phyloP scores from a whole-genome alignment of 371 early-diverging fungal species.

The Zychaea mexicana region DNA sequence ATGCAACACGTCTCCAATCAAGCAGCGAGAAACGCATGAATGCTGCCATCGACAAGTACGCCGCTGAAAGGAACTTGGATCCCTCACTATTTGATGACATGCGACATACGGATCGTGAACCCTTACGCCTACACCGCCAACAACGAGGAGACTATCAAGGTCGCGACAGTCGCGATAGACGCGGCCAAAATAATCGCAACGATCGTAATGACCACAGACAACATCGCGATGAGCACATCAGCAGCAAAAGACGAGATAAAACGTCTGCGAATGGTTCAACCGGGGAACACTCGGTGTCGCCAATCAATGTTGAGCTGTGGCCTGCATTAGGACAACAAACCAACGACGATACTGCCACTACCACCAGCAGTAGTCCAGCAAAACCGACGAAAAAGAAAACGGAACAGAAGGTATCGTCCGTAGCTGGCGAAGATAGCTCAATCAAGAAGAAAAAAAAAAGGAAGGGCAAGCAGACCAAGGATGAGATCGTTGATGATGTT shows the following conservation, averaged over 20 bases:
- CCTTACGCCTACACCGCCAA: background rate
- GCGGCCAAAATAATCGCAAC: background rate
- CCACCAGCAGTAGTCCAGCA: background rate
- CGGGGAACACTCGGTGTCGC: background rate
- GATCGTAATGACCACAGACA: conserved; percentile 1
- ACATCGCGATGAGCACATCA: conserved; percentile 2
- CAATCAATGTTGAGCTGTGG: background rate
- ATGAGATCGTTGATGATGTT: background rate
- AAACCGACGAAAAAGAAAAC: too few relatives aligned
- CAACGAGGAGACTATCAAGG: background rate
- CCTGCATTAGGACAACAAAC: background rate
- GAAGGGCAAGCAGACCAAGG: background rate
- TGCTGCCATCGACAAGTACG: conserved; percentile 4
- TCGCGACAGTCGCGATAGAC: background rate
- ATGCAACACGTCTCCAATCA: conserved; percentile 12
- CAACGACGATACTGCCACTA: background rate
- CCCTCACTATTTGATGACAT: conserved; percentile 6
- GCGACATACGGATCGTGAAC: conserved; percentile 1
- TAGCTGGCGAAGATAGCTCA: background rate
- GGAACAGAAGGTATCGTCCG: background rate
- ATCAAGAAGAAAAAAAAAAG: background rate
- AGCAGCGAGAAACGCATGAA: conserved; percentile 7
- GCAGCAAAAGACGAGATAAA: background rate
- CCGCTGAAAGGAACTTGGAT: conserved; percentile 18
- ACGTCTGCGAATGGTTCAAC: background rate